Conservation (phyloP, 2,329 filamentous ascomycete species). For the Apiospora rasikravindrae region DNA sequence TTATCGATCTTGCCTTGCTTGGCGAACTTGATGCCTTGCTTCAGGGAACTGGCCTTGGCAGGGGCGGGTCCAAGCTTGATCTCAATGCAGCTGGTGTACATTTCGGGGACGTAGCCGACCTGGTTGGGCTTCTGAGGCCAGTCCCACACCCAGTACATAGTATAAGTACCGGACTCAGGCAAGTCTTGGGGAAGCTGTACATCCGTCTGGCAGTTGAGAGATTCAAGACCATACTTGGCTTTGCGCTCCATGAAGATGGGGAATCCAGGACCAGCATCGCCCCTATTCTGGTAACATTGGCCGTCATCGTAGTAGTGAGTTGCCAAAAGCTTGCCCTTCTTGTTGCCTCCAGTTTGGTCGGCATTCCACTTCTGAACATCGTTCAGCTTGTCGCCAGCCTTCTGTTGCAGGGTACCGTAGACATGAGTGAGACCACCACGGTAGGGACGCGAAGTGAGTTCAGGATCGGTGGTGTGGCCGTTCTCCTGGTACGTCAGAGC, state of each 20-base stretch:
- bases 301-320: slow-evolving; percentile 87
- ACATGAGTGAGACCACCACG: slow-evolving; percentile 77
- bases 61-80: slow-evolving; percentile 38
- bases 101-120: slow-evolving; percentile 55
- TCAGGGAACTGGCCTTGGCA: slow-evolving; percentile 42
- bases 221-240: slow-evolving; percentile 53
- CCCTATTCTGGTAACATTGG: slow-evolving; percentile 83
- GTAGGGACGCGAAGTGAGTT: slow-evolving; percentile 32
- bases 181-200: slow-evolving; percentile 74
- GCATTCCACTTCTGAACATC: slow-evolving; percentile 80
- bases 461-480: slow-evolving; percentile 68
- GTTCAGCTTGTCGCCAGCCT: slow-evolving; percentile 39
- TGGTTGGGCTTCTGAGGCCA: slow-evolving; percentile 70
- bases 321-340: slow-evolving; percentile 75
- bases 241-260: slow-evolving; percentile 65
- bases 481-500: slow-evolving; percentile 76
- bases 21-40: slow-evolving; percentile 42
- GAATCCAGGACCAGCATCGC: slow-evolving; percentile 32
- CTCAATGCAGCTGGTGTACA: slow-evolving; percentile 60
- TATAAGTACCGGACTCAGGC: slow-evolving; percentile 69
- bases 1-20: slow-evolving; percentile 30
- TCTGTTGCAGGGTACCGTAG: slow-evolving; percentile 71
- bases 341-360: slow-evolving; percentile 81
- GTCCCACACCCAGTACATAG: slow-evolving; percentile 96
- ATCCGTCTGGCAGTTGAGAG: slow-evolving; percentile 82